phyloP scores from a whole-genome alignment of 805 yeast genomes.

The Priceomyces carsonii region DNA sequence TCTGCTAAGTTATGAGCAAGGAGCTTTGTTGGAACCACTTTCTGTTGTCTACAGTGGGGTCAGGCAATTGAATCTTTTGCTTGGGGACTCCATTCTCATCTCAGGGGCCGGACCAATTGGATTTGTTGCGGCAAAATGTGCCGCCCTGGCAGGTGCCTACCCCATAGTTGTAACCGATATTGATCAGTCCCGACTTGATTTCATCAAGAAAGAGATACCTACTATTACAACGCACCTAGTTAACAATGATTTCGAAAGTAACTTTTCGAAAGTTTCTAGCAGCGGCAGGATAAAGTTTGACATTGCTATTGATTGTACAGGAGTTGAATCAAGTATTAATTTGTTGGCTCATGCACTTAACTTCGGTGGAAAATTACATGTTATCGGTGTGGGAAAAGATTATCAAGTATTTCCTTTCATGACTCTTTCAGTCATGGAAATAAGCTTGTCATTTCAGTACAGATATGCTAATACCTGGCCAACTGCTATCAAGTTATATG shows the following conservation, averaged over 20 bases:
- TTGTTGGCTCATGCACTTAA: slow-evolving; percentile 17
- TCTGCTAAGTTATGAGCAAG: slow-evolving; percentile 18
- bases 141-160: slow-evolving; percentile 21
- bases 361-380: slow-evolving; percentile 16
- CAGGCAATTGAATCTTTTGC: slow-evolving; percentile 17
- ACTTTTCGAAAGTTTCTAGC: slow-evolving; percentile 32
- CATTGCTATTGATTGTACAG: slow-evolving; percentile 28
- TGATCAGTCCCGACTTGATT: slow-evolving; percentile 21
- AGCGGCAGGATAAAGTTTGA: slow-evolving; percentile 19
- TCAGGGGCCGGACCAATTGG: slow-evolving; percentile 31
- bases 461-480: slow-evolving; percentile 18
- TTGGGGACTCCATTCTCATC: slow-evolving; percentile 18
- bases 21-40: slow-evolving; percentile 26
- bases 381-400: slow-evolving; percentile 10
- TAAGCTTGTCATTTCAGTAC: slow-evolving; percentile 20
- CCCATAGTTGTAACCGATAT: slow-evolving; percentile 24
- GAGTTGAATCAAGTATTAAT: slow-evolving; percentile 20
- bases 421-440: slow-evolving; percentile 12
- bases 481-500: slow-evolving; percentile 19
- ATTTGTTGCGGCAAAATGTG: slow-evolving; percentile 20
- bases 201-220: slow-evolving; percentile 31
- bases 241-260: slow-evolving; percentile 39
- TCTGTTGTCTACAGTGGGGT: slow-evolving; percentile 25
- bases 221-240: slow-evolving; percentile 42
- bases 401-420: slow-evolving; percentile 21